Evolutionary conservation across 106 monocot genomes (phyloP), one percentile per base, ranked within the genome.

Genomic region (Alisma plantagoaquatica): DNA sequence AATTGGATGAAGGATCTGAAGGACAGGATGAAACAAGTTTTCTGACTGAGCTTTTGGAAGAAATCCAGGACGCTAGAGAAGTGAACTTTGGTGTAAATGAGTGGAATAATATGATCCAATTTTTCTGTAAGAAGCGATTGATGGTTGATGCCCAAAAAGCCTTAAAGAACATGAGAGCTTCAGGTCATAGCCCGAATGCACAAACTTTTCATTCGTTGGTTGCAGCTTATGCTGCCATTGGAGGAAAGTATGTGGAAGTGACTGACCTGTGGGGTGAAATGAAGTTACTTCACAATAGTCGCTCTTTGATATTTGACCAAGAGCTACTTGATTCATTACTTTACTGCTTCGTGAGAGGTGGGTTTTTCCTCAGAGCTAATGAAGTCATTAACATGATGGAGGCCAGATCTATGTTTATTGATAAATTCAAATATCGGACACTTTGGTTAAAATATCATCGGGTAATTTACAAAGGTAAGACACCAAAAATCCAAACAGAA

Each of bases 111-210:
- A 64, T 82, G 53, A 82, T 98, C 54, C 78, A 98, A 61, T 90
- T 98, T 70, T 98, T 98, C 41, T 98, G 98, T 72, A 98, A 90
- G 77, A 90, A 80, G 45, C 76, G 68, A 58, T 46, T 87, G 73
- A 87, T 98, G 98, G 50, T 68, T 62, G 90, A 98, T 82, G 98
- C 90, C 35, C 78, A 98, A 30, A 98, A 82, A 59, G 81, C 85
- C 29, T 60, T 98, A 29, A 75, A 67, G 70, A 90, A 79, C 76
- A 99, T 99, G 98, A 76, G 74, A 53, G 73, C 63, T 52, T 70
- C 72, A 33, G 89, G 89, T 0, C 84, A 90, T 55, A 31, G 5
- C n/a, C 98, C 98, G 25, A 98, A 82, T 68, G 76, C 77, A 23
- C 87, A 80, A 33, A 94, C 83, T 41, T 94, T 80, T 49, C 93